Conservation (phyloP, 768 basidiomycete species). For the Rhizopogon vulgaris region DNA sequence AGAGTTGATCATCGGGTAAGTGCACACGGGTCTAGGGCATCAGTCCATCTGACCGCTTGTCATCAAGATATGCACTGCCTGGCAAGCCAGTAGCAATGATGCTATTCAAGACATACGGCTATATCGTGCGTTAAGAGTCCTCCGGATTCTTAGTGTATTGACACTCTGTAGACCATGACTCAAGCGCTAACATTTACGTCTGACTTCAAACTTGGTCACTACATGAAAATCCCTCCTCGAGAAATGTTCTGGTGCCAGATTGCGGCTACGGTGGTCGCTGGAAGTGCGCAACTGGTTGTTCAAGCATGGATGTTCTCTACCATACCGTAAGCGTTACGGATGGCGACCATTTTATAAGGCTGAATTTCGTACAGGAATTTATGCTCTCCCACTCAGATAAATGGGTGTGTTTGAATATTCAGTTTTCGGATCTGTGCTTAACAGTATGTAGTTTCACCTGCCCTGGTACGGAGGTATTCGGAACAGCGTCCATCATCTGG, state of each 20-base stretch:
- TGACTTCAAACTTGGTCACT: conserved; percentile 78
- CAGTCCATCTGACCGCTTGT: not conserved
- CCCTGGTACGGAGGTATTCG: conserved; percentile 45
- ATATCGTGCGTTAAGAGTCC: conserved; percentile 38
- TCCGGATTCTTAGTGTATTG: not conserved
- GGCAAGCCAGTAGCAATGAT: conserved; percentile 78
- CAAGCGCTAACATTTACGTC: conserved; percentile 60
- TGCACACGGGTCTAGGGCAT: not conserved
- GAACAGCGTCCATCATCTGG: conserved; percentile 51
- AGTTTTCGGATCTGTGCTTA: not conserved
- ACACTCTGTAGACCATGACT: conserved; percentile 20
- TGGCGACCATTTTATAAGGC: not conserved
- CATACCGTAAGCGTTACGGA: conserved; percentile 38
- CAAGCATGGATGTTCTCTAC: conserved; percentile 66
- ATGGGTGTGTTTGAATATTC: conserved; percentile 20
- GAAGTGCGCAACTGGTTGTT: conserved; percentile 69
- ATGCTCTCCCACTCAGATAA: conserved; percentile 38
- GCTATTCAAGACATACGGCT: conserved; percentile 84
- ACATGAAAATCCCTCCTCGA: conserved; percentile 56
- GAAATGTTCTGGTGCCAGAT: conserved; percentile 70
- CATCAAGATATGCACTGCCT: conserved; percentile 53
- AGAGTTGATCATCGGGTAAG: conserved; percentile 68
- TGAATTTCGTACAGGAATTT: conserved; percentile 32
- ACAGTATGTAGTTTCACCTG: conserved; percentile 37
- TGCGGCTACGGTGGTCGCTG: conserved; percentile 59